These are phyloP conservation scores for Tetratostichococcus sp. DNA, from an alignment of 139 green algal species.

Conservation along the genomic window DNA sequence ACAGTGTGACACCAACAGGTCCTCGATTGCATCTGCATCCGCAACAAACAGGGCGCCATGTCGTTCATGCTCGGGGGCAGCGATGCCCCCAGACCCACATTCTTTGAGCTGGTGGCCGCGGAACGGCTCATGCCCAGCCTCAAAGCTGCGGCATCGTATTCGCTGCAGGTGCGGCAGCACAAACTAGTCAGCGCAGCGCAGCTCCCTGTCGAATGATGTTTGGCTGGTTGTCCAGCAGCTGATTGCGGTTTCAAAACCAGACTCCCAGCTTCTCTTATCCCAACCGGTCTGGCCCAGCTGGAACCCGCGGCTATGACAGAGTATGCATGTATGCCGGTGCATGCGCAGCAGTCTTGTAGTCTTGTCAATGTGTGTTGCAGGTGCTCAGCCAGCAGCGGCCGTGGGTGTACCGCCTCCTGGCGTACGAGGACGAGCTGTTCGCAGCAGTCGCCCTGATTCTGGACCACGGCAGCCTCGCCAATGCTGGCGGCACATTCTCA, in stretches of 20 bases:
- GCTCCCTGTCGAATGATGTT: too few relatives aligned
- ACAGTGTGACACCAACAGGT: too few relatives aligned
- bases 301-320: too few relatives aligned
- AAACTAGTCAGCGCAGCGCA: too few relatives aligned
- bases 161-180: constrained; percentile 51
- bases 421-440: constrained; percentile 74
- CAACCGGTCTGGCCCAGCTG: too few relatives aligned
- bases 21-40: too few relatives aligned
- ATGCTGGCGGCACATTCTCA: constrained; percentile 51
- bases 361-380: constrained; percentile 28
- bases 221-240: too few relatives aligned
- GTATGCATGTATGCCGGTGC: too few relatives aligned
- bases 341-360: too few relatives aligned
- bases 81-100: constrained; percentile 57
- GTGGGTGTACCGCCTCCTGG: constrained; percentile 53
- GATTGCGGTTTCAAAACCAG: too few relatives aligned
- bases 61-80: constrained; percentile 69
- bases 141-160: constrained; percentile 65
- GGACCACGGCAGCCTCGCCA: constrained; percentile 64
- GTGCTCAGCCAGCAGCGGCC: constrained; percentile 60
- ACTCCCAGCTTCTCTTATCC: too few relatives aligned
- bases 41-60: constrained; percentile 41
- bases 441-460: constrained; percentile 56
- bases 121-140: constrained; percentile 74
- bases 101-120: constrained; percentile 83